Percentiles rank a stretch among this genome's conserved stretches.
Evolutionary conservation across 371 early-diverging fungal species (phyloP).

Genomic region (Syncephalastrum sp.): DNA sequence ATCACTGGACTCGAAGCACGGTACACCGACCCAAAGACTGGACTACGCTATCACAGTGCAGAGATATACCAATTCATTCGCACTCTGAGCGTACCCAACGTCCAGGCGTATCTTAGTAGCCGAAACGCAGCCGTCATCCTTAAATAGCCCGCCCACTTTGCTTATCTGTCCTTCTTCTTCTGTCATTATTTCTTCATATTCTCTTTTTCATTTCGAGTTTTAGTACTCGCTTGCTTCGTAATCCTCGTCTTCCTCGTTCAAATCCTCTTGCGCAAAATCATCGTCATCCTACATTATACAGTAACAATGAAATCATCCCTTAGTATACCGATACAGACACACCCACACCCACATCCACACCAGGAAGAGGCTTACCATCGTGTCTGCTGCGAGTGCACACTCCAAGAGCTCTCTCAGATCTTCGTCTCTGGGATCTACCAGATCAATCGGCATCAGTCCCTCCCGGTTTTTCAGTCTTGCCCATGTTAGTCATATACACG

Average conservation of each 20-base stretch:
- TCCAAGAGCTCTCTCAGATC: slow-evolving; percentile 22
- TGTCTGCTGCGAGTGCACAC: slow-evolving; percentile 14
- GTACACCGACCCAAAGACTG: slow-evolving; percentile 89
- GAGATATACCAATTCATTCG: slow-evolving; percentile 82
- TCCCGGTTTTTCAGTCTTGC: slow-evolving; percentile 14
- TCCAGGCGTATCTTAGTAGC: slow-evolving; percentile 80
- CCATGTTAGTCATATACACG: not conserved
- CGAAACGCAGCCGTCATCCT: slow-evolving; percentile 84
- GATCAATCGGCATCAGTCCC: slow-evolving; percentile 9
- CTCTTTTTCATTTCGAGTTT: no score
- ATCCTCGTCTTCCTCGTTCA: not conserved
- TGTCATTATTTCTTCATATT: no score
- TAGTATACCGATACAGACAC: not conserved
- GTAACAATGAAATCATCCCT: not conserved
- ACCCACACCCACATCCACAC: no score
- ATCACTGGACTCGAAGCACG: slow-evolving; percentile 82
- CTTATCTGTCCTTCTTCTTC: not conserved
- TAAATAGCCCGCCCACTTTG: slow-evolving; percentile 18
- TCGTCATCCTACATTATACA: slow-evolving; percentile 10
- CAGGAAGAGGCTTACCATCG: slow-evolving; percentile 19
- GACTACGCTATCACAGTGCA: slow-evolving; percentile 77
- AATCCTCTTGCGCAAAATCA: slow-evolving; percentile 14
- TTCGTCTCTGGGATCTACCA: slow-evolving; percentile 16
- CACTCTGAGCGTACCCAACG: slow-evolving; percentile 67
- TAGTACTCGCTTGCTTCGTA: no score